phyloP scores from a whole-genome alignment of 2,329 filamentous ascomycete genomes.

The Trichoderma arundinaceum region DNA sequence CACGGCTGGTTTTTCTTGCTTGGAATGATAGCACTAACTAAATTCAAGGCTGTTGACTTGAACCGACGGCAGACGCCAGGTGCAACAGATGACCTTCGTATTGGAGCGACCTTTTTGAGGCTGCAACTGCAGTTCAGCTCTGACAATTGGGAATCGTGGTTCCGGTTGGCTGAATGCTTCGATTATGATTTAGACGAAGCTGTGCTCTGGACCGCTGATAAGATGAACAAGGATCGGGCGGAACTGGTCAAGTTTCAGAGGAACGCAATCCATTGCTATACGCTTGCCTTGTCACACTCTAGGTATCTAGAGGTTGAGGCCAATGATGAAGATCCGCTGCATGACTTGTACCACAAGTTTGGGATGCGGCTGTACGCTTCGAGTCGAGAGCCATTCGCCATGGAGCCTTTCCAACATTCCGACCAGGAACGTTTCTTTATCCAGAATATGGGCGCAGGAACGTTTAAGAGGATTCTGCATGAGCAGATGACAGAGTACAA shows the following conservation, averaged over 20 bases:
- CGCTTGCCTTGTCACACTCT: conserved; percentile 63
- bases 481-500: conserved; percentile 64
- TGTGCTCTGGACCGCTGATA: conserved; percentile 87
- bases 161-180: conserved; percentile 82
- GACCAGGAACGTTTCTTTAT: conserved; percentile 65
- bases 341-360: conserved; percentile 65
- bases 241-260: conserved; percentile 79
- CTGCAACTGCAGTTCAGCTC: conserved; percentile 83
- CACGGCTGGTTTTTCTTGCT: conserved; percentile 93
- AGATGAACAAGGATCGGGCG: conserved; percentile 80
- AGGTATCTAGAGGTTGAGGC: conserved; percentile 51
- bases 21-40: conserved; percentile 85
- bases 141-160: conserved; percentile 89
- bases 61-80: conserved; percentile 78
- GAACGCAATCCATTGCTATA: conserved; percentile 81
- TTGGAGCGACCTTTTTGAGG: conserved; percentile 78
- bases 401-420: conserved; percentile 64
- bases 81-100: conserved; percentile 82
- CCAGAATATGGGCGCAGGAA: conserved; percentile 54
- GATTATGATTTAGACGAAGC: conserved; percentile 88
- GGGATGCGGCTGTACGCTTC: conserved; percentile 67
- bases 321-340: conserved; percentile 58
- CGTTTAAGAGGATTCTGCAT: conserved; percentile 59
- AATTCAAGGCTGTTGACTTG: conserved; percentile 73
- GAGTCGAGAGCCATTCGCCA: conserved; percentile 65